Base-by-base conservation (phyloP, 2,329 filamentous ascomycete genomes). In the Polychaeton citri region DNA sequence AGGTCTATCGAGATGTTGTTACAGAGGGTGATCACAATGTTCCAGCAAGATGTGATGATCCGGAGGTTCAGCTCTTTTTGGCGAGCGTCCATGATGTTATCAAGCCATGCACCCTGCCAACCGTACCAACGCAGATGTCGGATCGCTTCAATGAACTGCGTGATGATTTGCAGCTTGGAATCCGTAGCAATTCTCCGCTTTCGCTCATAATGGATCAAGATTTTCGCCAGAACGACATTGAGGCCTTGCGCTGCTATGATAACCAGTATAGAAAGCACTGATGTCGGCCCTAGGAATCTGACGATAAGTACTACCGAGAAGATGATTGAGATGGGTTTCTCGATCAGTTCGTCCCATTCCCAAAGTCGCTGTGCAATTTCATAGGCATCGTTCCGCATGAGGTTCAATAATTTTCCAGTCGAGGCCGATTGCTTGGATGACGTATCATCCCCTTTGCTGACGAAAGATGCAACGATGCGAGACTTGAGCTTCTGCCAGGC, bases 351-450 rank as follows among this genome's bases (percentile, higher is more conserved):
- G 2, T 81, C 71, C 35, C 90, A 81, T 41, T 94, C 86, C 86
- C 86, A 94, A 48, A 94, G 90, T 30, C 64, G 58, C 50, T 88
- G 83, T 2, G 83, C 73, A 26, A 88, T 74, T 52, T 87, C 81
- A 51, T 88, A 90, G 0, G 81, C 82, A 53, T 90, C 83, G 39
- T 68, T 68, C 24, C 84, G 77, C 66, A 93, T 81, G 2, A 94
- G 60, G 48, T 93, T 94, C 41, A 94, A 71, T 35, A 94, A 90
- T 52, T 93, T 93, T 6, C 86, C 86, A 60, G 87, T 88, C 0
- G 82, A 85, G 0, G 86, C 84, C 2, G 80, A 72, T 37, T 71
- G 63, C 38, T 70, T 68, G 8, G 50, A 18, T 40, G 41, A 37
- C 55, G 55, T 31, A 50, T 42, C 21, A 43, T 52, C 34, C 38